These are phyloP conservation scores for Verticillium alfalfae DNA, from an alignment of 2,329 filamentous ascomycete species.

Conservation along the genomic window DNA sequence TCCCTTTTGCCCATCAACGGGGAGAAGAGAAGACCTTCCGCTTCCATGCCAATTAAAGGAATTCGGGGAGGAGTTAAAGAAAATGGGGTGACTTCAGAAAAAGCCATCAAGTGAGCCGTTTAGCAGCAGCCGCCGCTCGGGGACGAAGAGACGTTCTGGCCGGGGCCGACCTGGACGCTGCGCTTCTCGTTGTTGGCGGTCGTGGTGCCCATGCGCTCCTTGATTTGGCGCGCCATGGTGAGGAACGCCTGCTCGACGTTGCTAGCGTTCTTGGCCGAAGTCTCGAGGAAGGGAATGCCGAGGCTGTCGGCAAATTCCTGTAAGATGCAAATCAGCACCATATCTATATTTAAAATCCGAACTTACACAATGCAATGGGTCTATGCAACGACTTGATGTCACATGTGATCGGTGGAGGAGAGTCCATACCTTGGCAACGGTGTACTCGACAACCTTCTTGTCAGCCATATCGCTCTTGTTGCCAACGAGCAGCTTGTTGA, in stretches of 20 bases:
- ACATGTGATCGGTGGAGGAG: not conserved
- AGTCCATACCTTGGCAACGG: constrained; percentile 83
- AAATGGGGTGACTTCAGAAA: not conserved
- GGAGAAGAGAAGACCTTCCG: not conserved
- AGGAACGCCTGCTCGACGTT: constrained; percentile 99
- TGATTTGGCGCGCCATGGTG: constrained; percentile 99
- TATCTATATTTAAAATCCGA: too few relatives aligned
- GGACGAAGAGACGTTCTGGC: constrained; percentile 86
- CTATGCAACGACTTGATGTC: not conserved
- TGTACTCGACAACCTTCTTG: constrained; percentile 99
- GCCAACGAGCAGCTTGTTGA: constrained; percentile 98
- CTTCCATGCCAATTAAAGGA: constrained; percentile 1
- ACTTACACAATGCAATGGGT: not conserved
- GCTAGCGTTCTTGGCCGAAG: constrained; percentile 97
- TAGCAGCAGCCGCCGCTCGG: constrained; percentile 90
- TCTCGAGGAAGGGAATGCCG: constrained; percentile 98
- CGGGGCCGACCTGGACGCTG: constrained; percentile 90
- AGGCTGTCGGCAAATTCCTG: constrained; percentile 99
- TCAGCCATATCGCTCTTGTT: constrained; percentile 99
- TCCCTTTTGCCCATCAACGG: not conserved
- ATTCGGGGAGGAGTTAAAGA: not conserved
- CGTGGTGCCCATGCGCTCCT: constrained; percentile 98
- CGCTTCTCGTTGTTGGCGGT: constrained; percentile 97
- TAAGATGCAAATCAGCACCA: constrained; percentile 6
- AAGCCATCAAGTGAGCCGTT: constrained; percentile 19